Conservation (phyloP, 1,284 basidiomycete species). For the Leccinum griseonigrum region DNA sequence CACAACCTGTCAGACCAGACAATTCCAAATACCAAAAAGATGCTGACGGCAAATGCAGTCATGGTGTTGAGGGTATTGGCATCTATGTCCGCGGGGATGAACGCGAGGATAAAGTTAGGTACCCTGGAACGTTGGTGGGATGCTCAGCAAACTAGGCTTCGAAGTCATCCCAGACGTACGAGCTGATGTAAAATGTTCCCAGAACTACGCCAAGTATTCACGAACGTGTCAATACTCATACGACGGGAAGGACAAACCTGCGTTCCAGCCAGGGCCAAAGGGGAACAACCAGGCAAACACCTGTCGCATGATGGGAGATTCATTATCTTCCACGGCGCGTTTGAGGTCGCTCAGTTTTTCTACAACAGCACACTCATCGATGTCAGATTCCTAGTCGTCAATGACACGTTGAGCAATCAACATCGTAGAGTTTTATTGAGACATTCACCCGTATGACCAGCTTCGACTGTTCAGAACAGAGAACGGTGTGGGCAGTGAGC, state of each 20-base stretch:
- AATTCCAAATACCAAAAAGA: conserved; percentile 16
- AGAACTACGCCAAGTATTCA: conserved; percentile 48
- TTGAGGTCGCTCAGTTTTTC: conserved; percentile 60
- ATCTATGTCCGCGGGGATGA: conserved; percentile 84
- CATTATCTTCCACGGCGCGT: conserved; percentile 52
- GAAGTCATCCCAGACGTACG: conserved; percentile 50
- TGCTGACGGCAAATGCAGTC: conserved; percentile 79
- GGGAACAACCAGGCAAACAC: conserved; percentile 81
- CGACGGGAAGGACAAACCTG: conserved; percentile 41
- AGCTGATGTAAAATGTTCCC: conserved; percentile 92
- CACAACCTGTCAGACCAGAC: conserved; percentile 27
- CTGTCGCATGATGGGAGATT: conserved; percentile 72
- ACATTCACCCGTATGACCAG: conserved; percentile 32
- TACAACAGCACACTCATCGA: conserved; percentile 51
- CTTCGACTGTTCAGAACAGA: conserved; percentile 21
- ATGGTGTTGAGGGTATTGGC: conserved; percentile 84
- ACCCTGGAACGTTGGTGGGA: conserved; percentile 48
- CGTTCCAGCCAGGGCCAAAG: conserved; percentile 85
- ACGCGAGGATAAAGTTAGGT: conserved; percentile 89
- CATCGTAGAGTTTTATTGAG: conserved; percentile 2
- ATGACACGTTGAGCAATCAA: conserved; percentile 12
- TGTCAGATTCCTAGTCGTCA: conserved; percentile 44
- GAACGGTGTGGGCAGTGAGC: conserved; percentile 19
- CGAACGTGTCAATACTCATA: conserved; percentile 21
- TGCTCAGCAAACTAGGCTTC: conserved; percentile 17